These are phyloP conservation scores for Verticillium longisporum DNA, from an alignment of 2,329 filamentous ascomycete species.

Conservation along the genomic window DNA sequence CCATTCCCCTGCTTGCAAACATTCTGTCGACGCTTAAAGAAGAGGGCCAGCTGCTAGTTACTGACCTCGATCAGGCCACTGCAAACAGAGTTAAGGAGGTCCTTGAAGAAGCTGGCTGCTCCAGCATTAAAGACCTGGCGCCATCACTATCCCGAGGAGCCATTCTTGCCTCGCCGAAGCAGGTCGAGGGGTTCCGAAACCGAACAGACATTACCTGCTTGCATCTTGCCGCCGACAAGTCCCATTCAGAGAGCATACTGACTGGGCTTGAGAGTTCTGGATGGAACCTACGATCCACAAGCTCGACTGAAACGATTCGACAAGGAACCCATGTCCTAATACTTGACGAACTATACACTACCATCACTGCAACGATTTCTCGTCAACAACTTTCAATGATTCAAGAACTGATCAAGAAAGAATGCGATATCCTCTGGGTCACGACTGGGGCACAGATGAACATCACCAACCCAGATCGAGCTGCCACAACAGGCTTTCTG, in stretches of 20 bases:
- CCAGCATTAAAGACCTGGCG: neutral
- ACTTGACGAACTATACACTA: slow-evolving; percentile 4
- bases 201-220: neutral
- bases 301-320: neutral
- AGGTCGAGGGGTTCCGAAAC: neutral
- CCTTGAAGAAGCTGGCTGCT: neutral
- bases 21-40: neutral
- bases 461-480: slow-evolving; percentile 15
- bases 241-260: neutral
- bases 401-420: slow-evolving; percentile 13
- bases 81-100: neutral
- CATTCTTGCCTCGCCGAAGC: neutral
- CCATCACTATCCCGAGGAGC: neutral
- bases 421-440: slow-evolving; percentile 17
- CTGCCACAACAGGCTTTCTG: slow-evolving; percentile 2
- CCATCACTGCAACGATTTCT: slow-evolving; percentile 4
- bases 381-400: slow-evolving; percentile 13
- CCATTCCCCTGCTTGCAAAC: neutral
- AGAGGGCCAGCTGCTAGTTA: neutral
- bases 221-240: neutral
- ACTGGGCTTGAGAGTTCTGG: neutral
- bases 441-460: slow-evolving; percentile 14
- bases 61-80: neutral
- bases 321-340: neutral
- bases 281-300: neutral